These are phyloP conservation scores for Auricularia cornea DNA, from an alignment of 768 basidiomycete species.

Conservation along the genomic window DNA sequence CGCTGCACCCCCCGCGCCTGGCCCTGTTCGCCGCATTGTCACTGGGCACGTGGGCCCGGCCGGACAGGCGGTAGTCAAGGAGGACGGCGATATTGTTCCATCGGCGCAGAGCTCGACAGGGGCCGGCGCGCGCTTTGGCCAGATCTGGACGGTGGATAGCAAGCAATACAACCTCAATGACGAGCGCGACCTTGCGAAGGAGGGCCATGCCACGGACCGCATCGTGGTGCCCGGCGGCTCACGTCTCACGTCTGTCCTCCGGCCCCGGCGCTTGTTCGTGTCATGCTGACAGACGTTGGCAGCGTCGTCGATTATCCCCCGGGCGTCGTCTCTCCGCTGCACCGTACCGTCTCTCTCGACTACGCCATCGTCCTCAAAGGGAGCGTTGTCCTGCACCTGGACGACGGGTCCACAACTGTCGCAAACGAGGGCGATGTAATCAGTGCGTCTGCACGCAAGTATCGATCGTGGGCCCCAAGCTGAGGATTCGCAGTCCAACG, in stretches of 20 bases:
- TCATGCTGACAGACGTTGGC: not conserved
- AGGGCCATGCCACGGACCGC: not conserved
- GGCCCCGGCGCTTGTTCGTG: not conserved
- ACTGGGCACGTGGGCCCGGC: not conserved
- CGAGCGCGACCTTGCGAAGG: not conserved
- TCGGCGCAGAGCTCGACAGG: not conserved
- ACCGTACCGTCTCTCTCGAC: conserved; percentile 18
- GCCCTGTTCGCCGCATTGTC: not conserved
- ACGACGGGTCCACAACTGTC: conserved; percentile 14
- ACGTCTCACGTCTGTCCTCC: not conserved
- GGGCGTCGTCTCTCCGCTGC: conserved; percentile 5
- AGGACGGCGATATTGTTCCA: not conserved
- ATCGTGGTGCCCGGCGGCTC: not conserved
- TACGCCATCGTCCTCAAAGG: conserved; percentile 17
- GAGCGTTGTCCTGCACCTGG: conserved; percentile 13
- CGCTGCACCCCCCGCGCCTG: not conserved
- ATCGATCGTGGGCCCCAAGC: no score
- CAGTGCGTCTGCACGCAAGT: no score
- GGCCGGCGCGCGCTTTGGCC: not conserved
- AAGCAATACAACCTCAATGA: not conserved
- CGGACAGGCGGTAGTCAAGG: not conserved
- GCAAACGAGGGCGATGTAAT: conserved; percentile 17
- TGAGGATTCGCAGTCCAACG: conserved; percentile 11
- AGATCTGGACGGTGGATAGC: not conserved
- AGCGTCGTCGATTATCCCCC: not conserved